Evolutionary conservation across 768 basidiomycete species (phyloP), one percentile per base, ranked within the genome.

Genomic region (Dacryopinax primogenitus): DNA sequence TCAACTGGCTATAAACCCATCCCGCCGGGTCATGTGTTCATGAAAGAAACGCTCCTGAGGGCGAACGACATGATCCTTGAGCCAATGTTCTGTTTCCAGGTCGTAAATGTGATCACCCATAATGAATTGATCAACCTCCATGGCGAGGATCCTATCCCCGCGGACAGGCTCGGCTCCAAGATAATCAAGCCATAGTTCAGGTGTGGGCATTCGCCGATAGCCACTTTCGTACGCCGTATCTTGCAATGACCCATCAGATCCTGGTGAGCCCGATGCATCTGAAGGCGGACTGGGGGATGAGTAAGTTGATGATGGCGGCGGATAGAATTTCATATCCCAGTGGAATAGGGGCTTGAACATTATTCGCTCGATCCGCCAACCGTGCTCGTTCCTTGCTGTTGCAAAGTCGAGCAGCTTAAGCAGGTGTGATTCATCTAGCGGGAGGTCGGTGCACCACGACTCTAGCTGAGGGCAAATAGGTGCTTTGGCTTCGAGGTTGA

Each of bases 1-100:
- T 58, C 51, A 58, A 58, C 51, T 58, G 26, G 51, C 51, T 9
- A 58, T 18, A 21, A 58, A 58, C 26, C 51, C 51, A 18, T 58
- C 51, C 13, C 51, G 51, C 21, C 51, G 11, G 15, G 51, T 58
- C 51, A 58, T 58, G 51, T 30, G 11, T 30, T 58, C 51, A 30
- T 58, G 13, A 18, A 58, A 58, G 51, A 58, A 58, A 30, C 51
- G 51, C 51, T 58, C 51, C 30, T 58, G 26, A 3, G 3, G 13
- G 51, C 51, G 51, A 6, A 58, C 51, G 51, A 58, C 30, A 30
- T 3, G 3, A 18, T 58, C 51, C 26, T 58, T 6, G 26, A 28
- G 26, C 51, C 51, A 58, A 15, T 32, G 51, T 9, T 58, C 51
- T 15, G 51, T 58, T 30, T 58, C 13, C 4, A 58, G 51, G 51